Evolutionary conservation across 2,329 filamentous ascomycete genomes (phyloP), one percentile per base, ranked within the genome.

Genomic region (Conoideocrella luteorostrata): DNA sequence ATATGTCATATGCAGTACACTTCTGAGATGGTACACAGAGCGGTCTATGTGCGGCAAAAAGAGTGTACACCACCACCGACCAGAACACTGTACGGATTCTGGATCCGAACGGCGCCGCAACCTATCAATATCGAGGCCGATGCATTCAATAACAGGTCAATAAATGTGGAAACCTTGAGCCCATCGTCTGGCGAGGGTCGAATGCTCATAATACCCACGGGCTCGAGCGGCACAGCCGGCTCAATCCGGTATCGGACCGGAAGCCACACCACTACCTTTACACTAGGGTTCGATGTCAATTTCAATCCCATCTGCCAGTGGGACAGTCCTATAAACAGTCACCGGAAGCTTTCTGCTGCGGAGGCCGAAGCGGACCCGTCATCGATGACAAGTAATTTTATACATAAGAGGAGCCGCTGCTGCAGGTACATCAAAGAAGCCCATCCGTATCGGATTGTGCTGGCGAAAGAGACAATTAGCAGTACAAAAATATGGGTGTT

Each of bases 291-390:
- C 23, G 42, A 47, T 30, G 13, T 3, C 20, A 20, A 44, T 28
- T 47, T 47, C 41, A 45, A 44, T 18, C 45, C 42, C 9, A 21
- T 45, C 2, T 26, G 30, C 12, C 45, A 47, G 22, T 45, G 39
- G 30, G 42, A 42, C 26, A 42, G 45, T 15, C 29, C 23, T 18
- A 24, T 47, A 7, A 41, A 15, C 23, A 44, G 45, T 32, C 45
- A 36, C 3, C 30, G 24, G 12, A 39, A 20, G 18, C 36, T 24
- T 7, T 21, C 37, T 7, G 24, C 36, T 3, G n/a, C 13, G 4
- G 44, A 46, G 32, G 44, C 44, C 23, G 30, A 41, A 15, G 6
- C 18, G 7, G 13, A 33, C 30, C 30, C 30, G 7, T 33, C 30
- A 6, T 33, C 13, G 30, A 33, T 33, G 30, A 15, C 30, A 7